These are phyloP conservation scores for Tulasnella sp. DNA, from an alignment of 768 basidiomycete species.

Conservation along the genomic window DNA sequence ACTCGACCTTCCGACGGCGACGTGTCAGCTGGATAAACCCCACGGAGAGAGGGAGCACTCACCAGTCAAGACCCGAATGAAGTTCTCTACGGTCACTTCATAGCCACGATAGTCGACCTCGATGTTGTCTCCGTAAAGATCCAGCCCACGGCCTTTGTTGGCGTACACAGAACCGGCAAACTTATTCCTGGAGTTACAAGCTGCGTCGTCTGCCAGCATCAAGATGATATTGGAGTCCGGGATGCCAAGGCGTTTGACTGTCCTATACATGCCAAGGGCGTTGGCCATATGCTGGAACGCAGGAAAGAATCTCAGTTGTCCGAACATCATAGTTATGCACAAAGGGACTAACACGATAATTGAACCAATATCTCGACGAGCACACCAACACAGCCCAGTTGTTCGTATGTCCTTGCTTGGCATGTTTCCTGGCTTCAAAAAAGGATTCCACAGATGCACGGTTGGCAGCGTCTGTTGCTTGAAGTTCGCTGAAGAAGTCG, in stretches of 20 bases:
- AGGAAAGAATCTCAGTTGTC: not conserved
- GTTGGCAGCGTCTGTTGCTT: not conserved
- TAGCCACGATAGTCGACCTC: slow-evolving; percentile 98
- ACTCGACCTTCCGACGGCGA: slow-evolving; percentile 53
- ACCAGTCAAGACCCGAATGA: slow-evolving; percentile 88
- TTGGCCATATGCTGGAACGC: slow-evolving; percentile 85
- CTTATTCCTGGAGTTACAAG: slow-evolving; percentile 85
- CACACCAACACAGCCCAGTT: slow-evolving; percentile 99
- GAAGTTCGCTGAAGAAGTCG: slow-evolving; percentile 2
- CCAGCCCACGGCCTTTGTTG: slow-evolving; percentile 66
- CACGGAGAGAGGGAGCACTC: slow-evolving; percentile 21
- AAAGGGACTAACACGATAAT: slow-evolving; percentile 62
- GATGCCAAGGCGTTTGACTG: slow-evolving; percentile 93
- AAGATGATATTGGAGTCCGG: slow-evolving; percentile 98
- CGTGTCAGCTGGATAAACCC: not conserved
- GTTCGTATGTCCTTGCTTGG: slow-evolving; percentile 56
- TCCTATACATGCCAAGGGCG: slow-evolving; percentile 96
- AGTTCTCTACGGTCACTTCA: slow-evolving; percentile 95
- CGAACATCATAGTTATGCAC: not conserved
- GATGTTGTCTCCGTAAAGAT: slow-evolving; percentile 91
- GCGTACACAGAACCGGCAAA: slow-evolving; percentile 89
- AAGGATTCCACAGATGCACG: slow-evolving; percentile 3
- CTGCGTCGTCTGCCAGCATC: slow-evolving; percentile 94
- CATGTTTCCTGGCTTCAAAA: slow-evolving; percentile 2
- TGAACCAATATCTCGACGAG: slow-evolving; percentile 95